Base-by-base conservation (phyloP, 2,329 filamentous ascomycete genomes). In the Phoma sp. region DNA sequence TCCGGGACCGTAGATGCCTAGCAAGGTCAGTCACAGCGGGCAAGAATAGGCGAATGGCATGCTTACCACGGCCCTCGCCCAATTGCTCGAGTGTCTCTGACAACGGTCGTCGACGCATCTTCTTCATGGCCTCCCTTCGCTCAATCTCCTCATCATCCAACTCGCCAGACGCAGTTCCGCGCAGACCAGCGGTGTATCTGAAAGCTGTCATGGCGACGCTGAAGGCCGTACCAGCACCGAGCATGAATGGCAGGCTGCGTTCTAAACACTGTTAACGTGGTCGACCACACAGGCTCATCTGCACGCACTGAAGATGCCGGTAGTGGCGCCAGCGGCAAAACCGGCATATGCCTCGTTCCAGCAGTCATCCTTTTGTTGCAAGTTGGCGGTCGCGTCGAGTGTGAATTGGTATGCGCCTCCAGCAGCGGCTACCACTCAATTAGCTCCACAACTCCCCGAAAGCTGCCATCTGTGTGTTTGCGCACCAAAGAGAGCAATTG, bases 1-100 rank as follows among this genome's bases (percentile, higher is more conserved):
- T 46, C 91, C 91, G 15, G 90, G 88, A 36, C 85, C 89, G 65
- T 88, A 84, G 68, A 96, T 91, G 51, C 90, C 92, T 96, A 65
- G 1, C 7, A 48, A 6, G 19, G 25, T 56, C 72, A 57, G 48
- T 32, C 29, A 25, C 5, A 6, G 15, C 5, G 15, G 17, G 2
- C 4, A 12, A 3, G 17, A 9, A 3, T n/a, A 24, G 22, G 4
- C 31, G 17, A 6, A 9, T 22, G 44, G 2, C 5, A 22, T 60
- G 44, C 77, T 70, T 84, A 94, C 91, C 91, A 85, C 92, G 85
- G 64, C 92, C 92, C 81, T 97, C 93, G 48, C 92, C 93, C 68
- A 96, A 72, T 70, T 94, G 85, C 22, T 86, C 84, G 62, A 96
- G 80, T 2, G 91, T 96, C 80, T 96, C 88, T 74, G 91, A 88